Conservation (phyloP, 2,329 filamentous ascomycete genomes). For the Fusarium solani-melongenae region DNA sequence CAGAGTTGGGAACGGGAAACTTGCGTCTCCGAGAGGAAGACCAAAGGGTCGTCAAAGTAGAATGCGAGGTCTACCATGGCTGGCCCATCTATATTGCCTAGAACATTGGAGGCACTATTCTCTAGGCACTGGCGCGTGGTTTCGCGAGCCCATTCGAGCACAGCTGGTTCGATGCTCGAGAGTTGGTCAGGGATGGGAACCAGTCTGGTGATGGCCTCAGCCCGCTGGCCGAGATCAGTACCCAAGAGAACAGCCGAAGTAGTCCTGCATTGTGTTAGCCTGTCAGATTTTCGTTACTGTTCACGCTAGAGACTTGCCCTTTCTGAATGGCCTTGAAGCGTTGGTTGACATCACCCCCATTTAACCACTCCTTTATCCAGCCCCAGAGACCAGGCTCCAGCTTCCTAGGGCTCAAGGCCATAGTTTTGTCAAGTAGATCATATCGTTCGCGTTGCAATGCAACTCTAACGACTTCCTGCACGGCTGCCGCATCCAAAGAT, state of each 20-base stretch:
- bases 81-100: slow-evolving; percentile 15
- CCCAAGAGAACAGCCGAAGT: slow-evolving; percentile 5
- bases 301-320: not conserved
- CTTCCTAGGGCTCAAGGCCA: not conserved
- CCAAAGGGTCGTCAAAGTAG: slow-evolving; percentile 20
- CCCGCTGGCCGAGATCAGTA: slow-evolving; percentile 1
- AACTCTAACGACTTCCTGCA: slow-evolving; percentile 16
- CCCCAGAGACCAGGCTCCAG: slow-evolving; percentile 14
- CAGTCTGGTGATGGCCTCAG: slow-evolving; percentile 5
- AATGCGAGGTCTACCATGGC: slow-evolving; percentile 23
- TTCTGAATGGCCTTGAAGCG: slow-evolving; percentile 7
- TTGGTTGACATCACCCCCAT: not conserved
- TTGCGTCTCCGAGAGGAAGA: slow-evolving; percentile 17
- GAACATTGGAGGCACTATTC: not conserved
- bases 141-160: slow-evolving; percentile 23
- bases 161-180: not conserved
- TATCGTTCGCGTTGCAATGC: slow-evolving; percentile 3
- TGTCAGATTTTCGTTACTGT: not conserved
- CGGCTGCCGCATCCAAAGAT: not conserved
- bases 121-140: not conserved
- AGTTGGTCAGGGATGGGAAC: not conserved
- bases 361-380: slow-evolving; percentile 23
- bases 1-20: not conserved
- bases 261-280: slow-evolving; percentile 17
- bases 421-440: slow-evolving; percentile 12